These are phyloP conservation scores for Cicer arietinum DNA, from an alignment of 306 rosid genomes.

Conservation along the genomic window DNA sequence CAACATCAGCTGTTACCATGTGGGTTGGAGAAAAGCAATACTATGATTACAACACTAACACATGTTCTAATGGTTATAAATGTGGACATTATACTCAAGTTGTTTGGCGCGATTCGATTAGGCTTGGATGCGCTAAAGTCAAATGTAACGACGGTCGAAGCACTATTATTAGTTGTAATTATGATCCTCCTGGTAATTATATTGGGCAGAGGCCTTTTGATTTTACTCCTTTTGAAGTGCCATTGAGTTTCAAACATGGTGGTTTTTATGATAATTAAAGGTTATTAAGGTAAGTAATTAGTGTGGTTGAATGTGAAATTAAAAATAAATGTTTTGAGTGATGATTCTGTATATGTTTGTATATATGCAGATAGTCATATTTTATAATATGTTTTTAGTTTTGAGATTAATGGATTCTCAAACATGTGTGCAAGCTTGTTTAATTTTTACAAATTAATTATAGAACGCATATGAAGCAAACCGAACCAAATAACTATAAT, in stretches of 20 bases:
- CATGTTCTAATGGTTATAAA: constrained; percentile 38
- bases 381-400: neutral
- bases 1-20: constrained; percentile 45
- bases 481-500: too few species aligned
- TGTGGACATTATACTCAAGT: constrained; percentile 66
- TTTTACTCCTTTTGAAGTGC: constrained; percentile 25
- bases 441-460: neutral
- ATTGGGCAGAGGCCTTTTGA: constrained; percentile 53
- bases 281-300: neutral
- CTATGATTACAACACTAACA: constrained; percentile 53
- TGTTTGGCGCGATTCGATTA: constrained; percentile 52
- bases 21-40: constrained; percentile 52
- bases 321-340: neutral
- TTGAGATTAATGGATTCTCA: neutral
- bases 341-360: neutral
- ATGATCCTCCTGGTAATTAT: constrained; percentile 61
- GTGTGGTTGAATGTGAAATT: neutral
- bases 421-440: neutral
- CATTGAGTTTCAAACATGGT: constrained; percentile 24
- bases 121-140: constrained; percentile 60
- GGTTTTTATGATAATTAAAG: neutral
- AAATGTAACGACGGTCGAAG: constrained; percentile 52
- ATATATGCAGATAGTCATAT: neutral
- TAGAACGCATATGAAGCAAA: too few species aligned
- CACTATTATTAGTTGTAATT: constrained; percentile 62